Base-by-base conservation (phyloP, 2,329 filamentous ascomycete species). In the Talaromyces amestolkiae region DNA sequence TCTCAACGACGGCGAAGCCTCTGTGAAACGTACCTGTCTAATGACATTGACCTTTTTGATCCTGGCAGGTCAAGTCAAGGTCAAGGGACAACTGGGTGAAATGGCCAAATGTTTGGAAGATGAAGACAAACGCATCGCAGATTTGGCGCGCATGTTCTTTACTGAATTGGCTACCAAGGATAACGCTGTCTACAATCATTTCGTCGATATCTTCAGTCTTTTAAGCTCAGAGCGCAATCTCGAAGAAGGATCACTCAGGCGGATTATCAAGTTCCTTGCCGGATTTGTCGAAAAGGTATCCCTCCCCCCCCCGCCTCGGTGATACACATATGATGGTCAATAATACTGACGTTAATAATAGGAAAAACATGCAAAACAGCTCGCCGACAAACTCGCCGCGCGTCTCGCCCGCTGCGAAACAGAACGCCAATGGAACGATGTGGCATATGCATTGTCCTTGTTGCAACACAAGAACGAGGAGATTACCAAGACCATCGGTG, bases 71-170 rank as follows among this genome's bases (percentile, higher is more conserved):
- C 95, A 99, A 79, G 94, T 99, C 81, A 99, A 99, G 84, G 95
- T 99, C 78, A 99, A 99, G 83, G 95, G 95, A 31, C 95, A 99
- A 78, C 83, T 99, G 11, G 95, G 95, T 58, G 94, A 98, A 81
- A 99, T 99, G 95, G 95, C 95, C 65, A 99, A 99, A 81, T 99
- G 95, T 71, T 85, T 99, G 35, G 95, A 99, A 78, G 95, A 99
- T 73, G 88, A 89, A n/a, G 96, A 99, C 75, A 93, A 93, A 79
- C 87, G 91, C 68, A 97, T 98, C 68, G 91, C 93, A 0, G 95
- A 99, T 74, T 85, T 99, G 74, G 92, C 93, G 15, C 86, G 92
- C 66, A 98, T 98, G 94, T 99, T 99, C 86, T 99, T 99, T 79
- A 94, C 92, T 0, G 95, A 99, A 79, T 85, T 99, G 64, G 93